A percentile compares a stretch with the other conserved stretches of the same genome.
phyloP scores from a whole-genome alignment of 345 rosid genomes.

The Brassica incana region DNA sequence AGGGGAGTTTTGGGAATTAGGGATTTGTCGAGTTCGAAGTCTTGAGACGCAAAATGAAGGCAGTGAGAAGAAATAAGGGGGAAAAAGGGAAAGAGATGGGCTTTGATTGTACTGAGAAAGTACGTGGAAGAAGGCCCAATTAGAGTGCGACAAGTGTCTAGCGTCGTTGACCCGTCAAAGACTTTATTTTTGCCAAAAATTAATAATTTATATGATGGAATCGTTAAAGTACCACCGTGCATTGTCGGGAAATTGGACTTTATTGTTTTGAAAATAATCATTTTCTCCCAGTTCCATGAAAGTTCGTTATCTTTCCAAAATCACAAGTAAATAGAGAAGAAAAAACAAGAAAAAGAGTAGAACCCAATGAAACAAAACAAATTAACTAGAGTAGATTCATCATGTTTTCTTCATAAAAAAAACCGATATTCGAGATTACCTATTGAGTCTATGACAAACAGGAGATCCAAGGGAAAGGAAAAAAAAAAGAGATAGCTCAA shows the following conservation, averaged over 20 bases:
- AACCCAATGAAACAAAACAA: background rate
- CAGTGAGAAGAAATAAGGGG: slow-evolving; percentile 18
- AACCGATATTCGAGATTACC: background rate
- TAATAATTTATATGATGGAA: background rate
- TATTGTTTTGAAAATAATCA: background rate
- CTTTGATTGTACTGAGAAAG: slow-evolving; percentile 16
- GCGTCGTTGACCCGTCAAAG: slow-evolving; percentile 28
- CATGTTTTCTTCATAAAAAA: background rate
- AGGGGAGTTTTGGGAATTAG: slow-evolving; percentile 18
- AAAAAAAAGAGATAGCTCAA: background rate
- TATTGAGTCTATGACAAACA: background rate
- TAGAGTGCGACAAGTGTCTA: slow-evolving; percentile 6
- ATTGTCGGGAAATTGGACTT: slow-evolving; percentile 10
- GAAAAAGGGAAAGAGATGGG: slow-evolving; percentile 4
- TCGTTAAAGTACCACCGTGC: slow-evolving; percentile 6
- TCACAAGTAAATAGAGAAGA: no score
- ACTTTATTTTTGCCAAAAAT: background rate
- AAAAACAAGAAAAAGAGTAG: background rate
- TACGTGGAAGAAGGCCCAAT: slow-evolving; percentile 19
- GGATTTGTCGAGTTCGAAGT: slow-evolving; percentile 21
- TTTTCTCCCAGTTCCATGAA: background rate
- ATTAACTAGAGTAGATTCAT: background rate
- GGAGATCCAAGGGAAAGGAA: background rate
- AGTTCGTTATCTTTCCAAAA: background rate
- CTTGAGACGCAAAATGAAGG: slow-evolving; percentile 1